Evolutionary conservation across 1,284 basidiomycete species (phyloP).

Genomic region (Sanghuangporus weigelae): DNA sequence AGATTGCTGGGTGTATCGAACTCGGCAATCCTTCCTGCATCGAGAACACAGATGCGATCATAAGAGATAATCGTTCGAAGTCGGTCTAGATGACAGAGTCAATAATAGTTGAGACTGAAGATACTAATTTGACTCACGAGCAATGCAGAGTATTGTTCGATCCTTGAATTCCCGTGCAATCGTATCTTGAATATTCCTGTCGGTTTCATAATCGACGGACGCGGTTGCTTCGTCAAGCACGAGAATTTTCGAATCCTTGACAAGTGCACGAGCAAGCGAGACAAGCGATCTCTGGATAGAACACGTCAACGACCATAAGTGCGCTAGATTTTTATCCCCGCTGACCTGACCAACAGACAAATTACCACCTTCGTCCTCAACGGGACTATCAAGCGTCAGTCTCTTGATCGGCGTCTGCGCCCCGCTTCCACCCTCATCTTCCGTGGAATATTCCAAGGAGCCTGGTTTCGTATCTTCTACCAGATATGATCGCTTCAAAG

Average conservation of each 20-base stretch:
- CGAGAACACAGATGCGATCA: constrained; percentile 73
- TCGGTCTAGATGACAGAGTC: constrained; percentile 41
- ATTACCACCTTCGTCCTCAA: constrained; percentile 86
- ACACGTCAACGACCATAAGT: not conserved
- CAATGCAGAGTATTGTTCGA: constrained; percentile 78
- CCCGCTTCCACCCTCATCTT: constrained; percentile 27
- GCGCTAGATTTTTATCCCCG: constrained; percentile 1
- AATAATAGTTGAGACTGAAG: not conserved
- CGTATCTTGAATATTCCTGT: constrained; percentile 82
- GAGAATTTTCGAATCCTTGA: constrained; percentile 72
- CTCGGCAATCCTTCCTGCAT: constrained; percentile 61
- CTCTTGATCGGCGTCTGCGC: constrained; percentile 42
- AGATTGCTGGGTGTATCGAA: constrained; percentile 72
- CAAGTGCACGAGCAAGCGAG: constrained; percentile 76
- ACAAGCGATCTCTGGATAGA: constrained; percentile 63
- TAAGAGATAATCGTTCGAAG: constrained; percentile 72
- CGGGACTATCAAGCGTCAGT: constrained; percentile 74
- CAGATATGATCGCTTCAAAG: constrained; percentile 74
- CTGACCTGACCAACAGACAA: constrained; percentile 65
- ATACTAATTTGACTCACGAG: constrained; percentile 42
- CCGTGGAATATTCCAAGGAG: constrained; percentile 18
- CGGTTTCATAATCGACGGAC: constrained; percentile 79
- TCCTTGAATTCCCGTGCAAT: constrained; percentile 78
- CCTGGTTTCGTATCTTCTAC: constrained; percentile 41
- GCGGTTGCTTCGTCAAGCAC: constrained; percentile 80